Evolutionary conservation across 1,284 basidiomycete genomes (phyloP).

Genomic region (Cystobasidium sp.): DNA sequence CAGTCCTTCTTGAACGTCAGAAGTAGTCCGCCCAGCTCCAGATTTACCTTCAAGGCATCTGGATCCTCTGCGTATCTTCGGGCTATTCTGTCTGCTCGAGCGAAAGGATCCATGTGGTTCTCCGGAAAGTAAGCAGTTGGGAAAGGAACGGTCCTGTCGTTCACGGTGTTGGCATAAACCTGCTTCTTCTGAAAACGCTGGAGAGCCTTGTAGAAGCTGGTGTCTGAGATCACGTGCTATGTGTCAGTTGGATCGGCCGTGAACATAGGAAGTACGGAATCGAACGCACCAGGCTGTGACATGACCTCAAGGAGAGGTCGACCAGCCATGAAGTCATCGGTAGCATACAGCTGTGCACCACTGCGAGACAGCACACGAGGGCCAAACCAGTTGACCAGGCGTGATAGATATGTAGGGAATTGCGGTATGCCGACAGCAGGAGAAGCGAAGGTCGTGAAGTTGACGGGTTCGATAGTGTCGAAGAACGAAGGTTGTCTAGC

Average conservation of each 20-base stretch:
- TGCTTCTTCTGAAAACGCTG: slow-evolving; percentile 69
- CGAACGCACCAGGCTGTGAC: slow-evolving; percentile 72
- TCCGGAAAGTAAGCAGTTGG: slow-evolving; percentile 73
- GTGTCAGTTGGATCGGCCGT: slow-evolving; percentile 41
- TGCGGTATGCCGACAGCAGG: slow-evolving; percentile 65
- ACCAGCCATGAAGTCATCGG: slow-evolving; percentile 70
- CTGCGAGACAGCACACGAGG: slow-evolving; percentile 78
- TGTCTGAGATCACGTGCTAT: slow-evolving; percentile 57
- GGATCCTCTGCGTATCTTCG: slow-evolving; percentile 19
- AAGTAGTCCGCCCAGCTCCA: slow-evolving; percentile 14
- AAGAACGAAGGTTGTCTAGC: slow-evolving; percentile 68
- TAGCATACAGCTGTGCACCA: slow-evolving; percentile 77
- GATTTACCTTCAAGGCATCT: slow-evolving; percentile 17
- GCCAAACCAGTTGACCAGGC: slow-evolving; percentile 66
- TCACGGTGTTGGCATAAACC: slow-evolving; percentile 78
- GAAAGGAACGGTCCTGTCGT: slow-evolving; percentile 74
- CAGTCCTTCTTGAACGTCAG: slow-evolving; percentile 50
- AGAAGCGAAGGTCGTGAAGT: slow-evolving; percentile 81
- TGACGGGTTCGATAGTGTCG: slow-evolving; percentile 68
- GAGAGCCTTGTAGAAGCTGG: slow-evolving; percentile 77
- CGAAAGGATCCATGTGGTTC: slow-evolving; percentile 59
- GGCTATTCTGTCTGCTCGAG: slow-evolving; percentile 23
- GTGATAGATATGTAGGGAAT: slow-evolving; percentile 66
- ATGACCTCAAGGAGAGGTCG: slow-evolving; percentile 78
- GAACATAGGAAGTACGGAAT: slow-evolving; percentile 51